Conservation (phyloP, 2,329 filamentous ascomycete species). For the Pyrenochaeta sp. region DNA sequence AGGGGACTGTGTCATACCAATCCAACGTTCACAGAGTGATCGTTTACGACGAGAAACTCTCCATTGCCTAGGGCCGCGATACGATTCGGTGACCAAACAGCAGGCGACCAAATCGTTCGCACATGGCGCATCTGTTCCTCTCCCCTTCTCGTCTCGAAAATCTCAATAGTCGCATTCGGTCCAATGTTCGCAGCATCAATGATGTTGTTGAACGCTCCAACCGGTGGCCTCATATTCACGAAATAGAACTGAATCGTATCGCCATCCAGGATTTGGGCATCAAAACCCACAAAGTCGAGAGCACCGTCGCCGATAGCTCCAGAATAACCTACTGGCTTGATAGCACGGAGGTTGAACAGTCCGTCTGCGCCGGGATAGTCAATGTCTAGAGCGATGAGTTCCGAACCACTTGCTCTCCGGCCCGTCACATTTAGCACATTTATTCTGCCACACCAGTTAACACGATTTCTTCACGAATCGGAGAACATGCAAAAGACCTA, state of each 20-base stretch:
- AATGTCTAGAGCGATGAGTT: constrained; percentile 39
- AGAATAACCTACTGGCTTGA: constrained; percentile 28
- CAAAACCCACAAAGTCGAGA: constrained; percentile 37
- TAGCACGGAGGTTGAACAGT: constrained; percentile 30
- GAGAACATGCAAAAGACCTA: no score
- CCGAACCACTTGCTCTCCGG: constrained; percentile 28
- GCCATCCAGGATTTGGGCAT: constrained; percentile 30
- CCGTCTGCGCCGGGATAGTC: constrained; percentile 32
- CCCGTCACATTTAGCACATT: constrained; percentile 28
- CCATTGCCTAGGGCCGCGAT: constrained; percentile 27
- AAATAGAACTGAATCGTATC: constrained; percentile 37
- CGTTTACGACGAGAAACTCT: constrained; percentile 33
- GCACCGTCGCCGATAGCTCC: constrained; percentile 29
- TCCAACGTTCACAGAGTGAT: constrained; percentile 36
- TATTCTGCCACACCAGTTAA: no score
- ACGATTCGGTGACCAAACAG: constrained; percentile 34
- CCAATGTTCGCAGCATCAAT: constrained; percentile 31
- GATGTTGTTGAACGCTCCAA: constrained; percentile 27
- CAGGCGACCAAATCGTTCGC: constrained; percentile 24
- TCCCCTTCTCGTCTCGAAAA: constrained; percentile 33
- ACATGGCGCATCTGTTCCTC: constrained; percentile 32
- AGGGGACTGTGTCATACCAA: constrained; percentile 13
- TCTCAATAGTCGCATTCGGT: constrained; percentile 35
- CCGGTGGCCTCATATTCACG: constrained; percentile 35
- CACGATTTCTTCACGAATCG: no score